Conservation (phyloP, 169 alveolate genomes). For the Plasmodium billcollinsi region DNA sequence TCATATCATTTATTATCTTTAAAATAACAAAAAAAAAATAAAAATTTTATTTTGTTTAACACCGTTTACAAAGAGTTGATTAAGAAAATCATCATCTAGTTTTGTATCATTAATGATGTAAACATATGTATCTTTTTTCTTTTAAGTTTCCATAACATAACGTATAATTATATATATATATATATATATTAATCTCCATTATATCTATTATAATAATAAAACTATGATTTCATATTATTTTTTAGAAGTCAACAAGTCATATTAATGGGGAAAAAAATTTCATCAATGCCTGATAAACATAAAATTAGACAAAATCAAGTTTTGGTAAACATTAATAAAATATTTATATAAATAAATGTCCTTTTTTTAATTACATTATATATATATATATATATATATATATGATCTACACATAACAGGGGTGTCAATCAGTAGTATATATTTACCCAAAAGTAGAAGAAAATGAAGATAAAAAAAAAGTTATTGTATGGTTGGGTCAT, state of each 20-base stretch:
- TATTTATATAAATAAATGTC: not conserved
- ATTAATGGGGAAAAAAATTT: conserved; percentile 66
- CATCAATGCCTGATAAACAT: conserved; percentile 65
- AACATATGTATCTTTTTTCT: too few relatives aligned
- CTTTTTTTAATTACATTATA: not conserved
- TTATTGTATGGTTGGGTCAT: conserved; percentile 70
- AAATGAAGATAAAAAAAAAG: conserved; percentile 22
- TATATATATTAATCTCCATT: too few relatives aligned
- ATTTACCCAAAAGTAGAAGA: conserved; percentile 48
- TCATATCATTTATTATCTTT: too few relatives aligned
- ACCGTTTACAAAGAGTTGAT: too few relatives aligned
- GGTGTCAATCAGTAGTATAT: conserved; percentile 74
- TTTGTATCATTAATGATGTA: too few relatives aligned
- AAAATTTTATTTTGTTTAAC: too few relatives aligned
- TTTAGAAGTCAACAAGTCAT: conserved; percentile 76
- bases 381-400: not conserved
- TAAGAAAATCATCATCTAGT: too few relatives aligned
- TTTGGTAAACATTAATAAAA: conserved; percentile 31
- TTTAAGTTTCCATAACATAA: too few relatives aligned
- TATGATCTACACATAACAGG: conserved; percentile 24
- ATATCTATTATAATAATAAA: too few relatives aligned
- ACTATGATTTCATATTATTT: not conserved
- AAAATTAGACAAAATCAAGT: conserved; percentile 72
- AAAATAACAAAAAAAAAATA: too few relatives aligned
- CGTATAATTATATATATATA: too few relatives aligned